Base-by-base conservation (phyloP, 2,329 filamentous ascomycete species). In the Pseudohalonectria lignicola region DNA sequence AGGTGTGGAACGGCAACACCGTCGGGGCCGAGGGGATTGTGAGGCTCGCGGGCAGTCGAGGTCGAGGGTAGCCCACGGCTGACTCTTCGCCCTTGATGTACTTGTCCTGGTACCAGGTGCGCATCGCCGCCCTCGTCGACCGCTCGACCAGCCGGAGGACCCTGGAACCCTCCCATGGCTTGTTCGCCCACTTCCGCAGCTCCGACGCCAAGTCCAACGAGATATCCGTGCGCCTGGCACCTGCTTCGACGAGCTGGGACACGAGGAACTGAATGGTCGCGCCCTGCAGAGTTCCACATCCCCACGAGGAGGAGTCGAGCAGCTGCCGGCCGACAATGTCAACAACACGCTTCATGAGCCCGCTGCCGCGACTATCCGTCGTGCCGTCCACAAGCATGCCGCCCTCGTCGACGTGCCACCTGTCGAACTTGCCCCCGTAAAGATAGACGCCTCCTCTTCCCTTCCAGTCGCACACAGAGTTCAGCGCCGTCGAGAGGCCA, bases 1-100 rank as follows among this genome's bases (percentile, higher is more conserved):
- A 98, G 0, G 92, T 96, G 57, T 98, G 92, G 53, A 98, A 98
- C 1, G 92, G 92, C 1, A 98, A 69, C 1, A 98, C 88, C 0
- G 92, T 98, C 3, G 92, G 92, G 5, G 92, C 90, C 21, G 84
- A 79, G 4, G 92, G 92, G 9, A 94, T 73, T 1, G 82, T 74
- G 23, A 98, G 66, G 31, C 71, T 72, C 3, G 69, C 59, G 4
- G 90, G 92, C 10, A 94, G 64, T 42, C 76, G 78, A 10, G 86
- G 84, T 37, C 92, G 70, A 25, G 65, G 62, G 55, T 95, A 95
- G 10, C 68, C 68, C 6, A 62, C 48, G 4, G 72, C 61, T 17
- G 76, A 71, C 39, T 76, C 67, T 45, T 68, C 66, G 45, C 69
- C 69, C 40, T 66, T 67, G 38, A 87, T 60, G 54, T 94, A 79